Conservation (phyloP, 345 rosid species). For the Camelina hispida region DNA sequence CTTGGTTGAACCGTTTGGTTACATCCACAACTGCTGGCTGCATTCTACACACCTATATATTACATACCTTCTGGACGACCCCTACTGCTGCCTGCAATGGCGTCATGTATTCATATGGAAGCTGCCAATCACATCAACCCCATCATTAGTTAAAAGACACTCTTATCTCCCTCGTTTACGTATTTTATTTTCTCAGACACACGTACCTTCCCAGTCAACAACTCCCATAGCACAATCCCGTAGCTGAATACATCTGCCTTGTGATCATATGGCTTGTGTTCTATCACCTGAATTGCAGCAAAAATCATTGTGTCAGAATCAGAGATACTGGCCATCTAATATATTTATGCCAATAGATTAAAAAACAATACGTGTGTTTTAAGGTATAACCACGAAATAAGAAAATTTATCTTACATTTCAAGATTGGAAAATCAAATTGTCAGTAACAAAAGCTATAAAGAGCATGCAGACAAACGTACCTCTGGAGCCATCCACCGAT, state of each 20-base stretch:
- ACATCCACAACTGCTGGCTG: background rate
- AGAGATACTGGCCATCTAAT: conserved; percentile 29
- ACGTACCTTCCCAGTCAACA: conserved; percentile 89
- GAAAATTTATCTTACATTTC: background rate
- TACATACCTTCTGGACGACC: conserved; percentile 88
- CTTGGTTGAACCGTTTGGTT: no score
- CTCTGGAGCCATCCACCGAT: conserved; percentile 99
- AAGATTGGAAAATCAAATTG: background rate
- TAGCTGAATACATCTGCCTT: conserved; percentile 96
- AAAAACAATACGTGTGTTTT: background rate
- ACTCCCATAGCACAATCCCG: conserved; percentile 89
- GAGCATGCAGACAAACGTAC: conserved; percentile 43
- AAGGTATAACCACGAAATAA: background rate
- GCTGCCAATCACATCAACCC: conserved; percentile 55
- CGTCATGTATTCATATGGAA: conserved; percentile 91
- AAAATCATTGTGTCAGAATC: conserved; percentile 39
- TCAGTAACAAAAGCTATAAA: background rate
- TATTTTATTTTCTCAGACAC: background rate
- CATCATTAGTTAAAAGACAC: conserved; percentile 15
- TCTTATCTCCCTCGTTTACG: background rate
- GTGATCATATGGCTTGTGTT: conserved; percentile 97
- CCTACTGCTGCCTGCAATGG: conserved; percentile 98
- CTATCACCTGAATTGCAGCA: conserved; percentile 76
- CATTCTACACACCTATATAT: background rate
- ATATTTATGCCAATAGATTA: background rate